Evolutionary conservation across 345 rosid species (phyloP), one percentile per base, ranked within the genome.

Genomic region (Aquilaria yunnanensis): DNA sequence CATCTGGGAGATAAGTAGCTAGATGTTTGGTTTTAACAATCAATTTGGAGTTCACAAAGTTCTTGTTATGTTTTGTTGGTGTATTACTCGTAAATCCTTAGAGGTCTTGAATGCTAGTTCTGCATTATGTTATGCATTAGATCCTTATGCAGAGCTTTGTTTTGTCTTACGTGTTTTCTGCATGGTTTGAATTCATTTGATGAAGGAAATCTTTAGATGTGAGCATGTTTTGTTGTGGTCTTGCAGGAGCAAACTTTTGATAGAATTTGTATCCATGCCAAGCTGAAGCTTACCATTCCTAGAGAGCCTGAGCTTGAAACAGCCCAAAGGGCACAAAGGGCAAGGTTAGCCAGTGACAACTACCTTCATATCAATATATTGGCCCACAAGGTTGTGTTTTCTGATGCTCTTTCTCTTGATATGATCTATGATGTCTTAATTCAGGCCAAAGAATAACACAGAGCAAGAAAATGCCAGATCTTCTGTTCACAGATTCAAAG

Each of bases 291-390:
- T 59, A 95, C 99, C 58, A 70, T 91, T 76, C 99, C 98, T 7
- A 86, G 86, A 53, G 98, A 84, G 72, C 98, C 98, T 66, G 94
- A 81, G 58, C 85, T 95, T 66, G 96, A 84, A 78, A 95, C 99
- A 64, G 85, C 94, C 14, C 73, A 74, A 31, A 83, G 98, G 79
- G 89, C 96, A 41, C 90, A 84, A 54, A 87, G 90, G 72, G 80
- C 69, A 64, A 74, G 92, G 99, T 91, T 56, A 64, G 74, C 37
- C 23, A 33, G 59, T 53, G 56, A 4, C 48, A 67, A 52, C 52
- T 80, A 52, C 55, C 62, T 14, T 54, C 14, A 56, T 34, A 57
- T 60, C 34, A 14, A 51, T 57, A 29, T 46, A 5, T 3, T 37
- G 43, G 8, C 7, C 43, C 43, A 37, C 7, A 37, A 37, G 43